Percentiles rank a stretch among this genome's conserved stretches.
Evolutionary conservation across 345 rosid species (phyloP).

Genomic region (Angophora floribunda): DNA sequence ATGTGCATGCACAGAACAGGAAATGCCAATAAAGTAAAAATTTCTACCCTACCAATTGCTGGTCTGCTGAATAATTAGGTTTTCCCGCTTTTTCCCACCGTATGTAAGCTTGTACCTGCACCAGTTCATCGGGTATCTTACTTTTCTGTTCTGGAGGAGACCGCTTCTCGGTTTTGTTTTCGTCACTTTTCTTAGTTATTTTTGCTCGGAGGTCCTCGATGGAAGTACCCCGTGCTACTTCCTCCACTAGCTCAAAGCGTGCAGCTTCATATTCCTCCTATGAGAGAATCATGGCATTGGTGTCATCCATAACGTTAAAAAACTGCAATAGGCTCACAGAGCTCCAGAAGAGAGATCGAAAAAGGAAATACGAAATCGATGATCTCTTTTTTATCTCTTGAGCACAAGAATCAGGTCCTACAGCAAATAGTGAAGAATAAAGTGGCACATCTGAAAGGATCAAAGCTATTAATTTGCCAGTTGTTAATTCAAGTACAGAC

Average conservation of each 20-base stretch:
- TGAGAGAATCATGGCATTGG: neutral
- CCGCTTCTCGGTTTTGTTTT: constrained; percentile 27
- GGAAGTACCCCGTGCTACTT: constrained; percentile 70
- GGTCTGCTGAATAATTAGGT: constrained; percentile 48
- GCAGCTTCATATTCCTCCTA: constrained; percentile 97
- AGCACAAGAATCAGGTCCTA: neutral
- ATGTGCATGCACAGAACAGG: neutral
- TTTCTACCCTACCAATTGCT: constrained; percentile 1
- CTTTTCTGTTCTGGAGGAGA: constrained; percentile 14
- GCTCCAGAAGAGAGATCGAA: neutral
- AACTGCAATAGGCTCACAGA: neutral
- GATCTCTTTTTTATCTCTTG: neutral
- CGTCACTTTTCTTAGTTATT: constrained; percentile 43
- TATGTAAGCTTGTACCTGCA: constrained; percentile 53
- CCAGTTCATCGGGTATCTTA: constrained; percentile 50
- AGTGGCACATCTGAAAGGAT: neutral
- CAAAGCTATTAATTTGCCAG: neutral
- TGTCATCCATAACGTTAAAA: neutral
- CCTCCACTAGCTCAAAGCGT: constrained; percentile 76
- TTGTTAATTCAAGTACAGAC: neutral
- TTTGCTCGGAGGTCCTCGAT: constrained; percentile 62
- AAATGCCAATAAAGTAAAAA: neutral
- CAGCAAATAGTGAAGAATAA: neutral
- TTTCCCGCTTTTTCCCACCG: constrained; percentile 82
- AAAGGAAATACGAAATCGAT: neutral